phyloP scores from a whole-genome alignment of 352 stramenopile genomes.

The Globisporangium takayamanum region DNA sequence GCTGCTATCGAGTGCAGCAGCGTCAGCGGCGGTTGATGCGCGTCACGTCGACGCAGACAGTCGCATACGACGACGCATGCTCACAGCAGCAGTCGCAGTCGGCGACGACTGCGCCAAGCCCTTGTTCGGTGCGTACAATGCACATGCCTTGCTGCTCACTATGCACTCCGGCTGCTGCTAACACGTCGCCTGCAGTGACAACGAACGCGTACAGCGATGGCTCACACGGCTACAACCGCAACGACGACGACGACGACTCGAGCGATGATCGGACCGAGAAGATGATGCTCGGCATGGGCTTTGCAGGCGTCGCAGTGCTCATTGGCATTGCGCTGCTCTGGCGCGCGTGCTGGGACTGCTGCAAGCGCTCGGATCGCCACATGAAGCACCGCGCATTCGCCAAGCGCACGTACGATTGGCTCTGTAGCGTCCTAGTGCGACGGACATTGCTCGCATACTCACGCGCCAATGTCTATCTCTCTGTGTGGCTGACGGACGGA shows the following conservation, averaged over 20 bases:
- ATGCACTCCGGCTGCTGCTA: not conserved
- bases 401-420: slow-evolving; percentile 27
- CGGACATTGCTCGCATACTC: not conserved
- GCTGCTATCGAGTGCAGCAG: not conserved
- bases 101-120: not conserved
- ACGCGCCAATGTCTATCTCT: not conserved
- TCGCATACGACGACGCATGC: not conserved
- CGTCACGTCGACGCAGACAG: not conserved
- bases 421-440: not conserved
- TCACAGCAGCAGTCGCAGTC: not conserved
- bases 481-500: slow-evolving; percentile 1
- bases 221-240: slow-evolving; percentile 9
- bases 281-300: slow-evolving; percentile 25
- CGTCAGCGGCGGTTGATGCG: not conserved
- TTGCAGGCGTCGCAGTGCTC: slow-evolving; percentile 31
- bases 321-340: slow-evolving; percentile 30
- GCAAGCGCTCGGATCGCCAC: slow-evolving; percentile 24
- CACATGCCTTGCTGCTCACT: not conserved
- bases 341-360: slow-evolving; percentile 48
- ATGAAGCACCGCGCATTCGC: slow-evolving; percentile 41
- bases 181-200: not conserved
- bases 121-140: not conserved
- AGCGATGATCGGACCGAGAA: slow-evolving; percentile 15
- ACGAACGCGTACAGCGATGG: slow-evolving; percentile 3
- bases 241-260: slow-evolving; percentile 9